phyloP scores from a whole-genome alignment of 805 yeast genomes.

The Jamesozyma lodderae region DNA sequence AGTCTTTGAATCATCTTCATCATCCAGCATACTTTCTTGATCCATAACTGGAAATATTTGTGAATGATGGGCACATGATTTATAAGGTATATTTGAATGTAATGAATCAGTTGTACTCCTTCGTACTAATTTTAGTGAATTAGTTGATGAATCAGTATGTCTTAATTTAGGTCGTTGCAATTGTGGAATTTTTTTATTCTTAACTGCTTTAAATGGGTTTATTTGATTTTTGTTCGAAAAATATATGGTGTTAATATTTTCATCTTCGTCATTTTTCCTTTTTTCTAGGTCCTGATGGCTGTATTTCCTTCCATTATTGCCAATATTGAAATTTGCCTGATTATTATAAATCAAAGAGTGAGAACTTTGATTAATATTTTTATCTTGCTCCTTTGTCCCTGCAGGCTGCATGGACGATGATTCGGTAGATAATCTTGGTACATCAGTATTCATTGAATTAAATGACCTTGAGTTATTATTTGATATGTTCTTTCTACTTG shows the following conservation, averaged over 20 bases:
- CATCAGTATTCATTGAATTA: background rate
- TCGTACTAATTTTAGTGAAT: background rate
- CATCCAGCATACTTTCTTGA: background rate
- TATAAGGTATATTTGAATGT: conserved; percentile 2
- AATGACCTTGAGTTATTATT: background rate
- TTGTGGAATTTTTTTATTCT: background rate
- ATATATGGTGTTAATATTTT: background rate
- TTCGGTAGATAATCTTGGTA: background rate
- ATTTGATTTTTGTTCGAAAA: background rate
- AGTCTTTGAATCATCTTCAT: background rate
- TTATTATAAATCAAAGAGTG: background rate
- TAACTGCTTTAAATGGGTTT: background rate
- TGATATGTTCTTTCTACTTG: no score
- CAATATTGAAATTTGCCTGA: background rate
- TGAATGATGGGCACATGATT: conserved; percentile 5
- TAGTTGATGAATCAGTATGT: background rate
- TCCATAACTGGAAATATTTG: conserved; percentile 6
- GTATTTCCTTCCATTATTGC: no score
- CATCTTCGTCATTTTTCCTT: background rate
- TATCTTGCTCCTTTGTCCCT: background rate
- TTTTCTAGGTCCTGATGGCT: background rate
- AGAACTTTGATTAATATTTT: background rate
- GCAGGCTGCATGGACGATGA: background rate
- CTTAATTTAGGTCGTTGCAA: no score
- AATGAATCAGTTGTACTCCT: conserved; percentile 1